Percentiles rank a stretch among this genome's conserved stretches.
These are phyloP conservation scores for Colletotrichum magnum DNA, from an alignment of 2,329 filamentous ascomycete genomes.

Conservation along the genomic window DNA sequence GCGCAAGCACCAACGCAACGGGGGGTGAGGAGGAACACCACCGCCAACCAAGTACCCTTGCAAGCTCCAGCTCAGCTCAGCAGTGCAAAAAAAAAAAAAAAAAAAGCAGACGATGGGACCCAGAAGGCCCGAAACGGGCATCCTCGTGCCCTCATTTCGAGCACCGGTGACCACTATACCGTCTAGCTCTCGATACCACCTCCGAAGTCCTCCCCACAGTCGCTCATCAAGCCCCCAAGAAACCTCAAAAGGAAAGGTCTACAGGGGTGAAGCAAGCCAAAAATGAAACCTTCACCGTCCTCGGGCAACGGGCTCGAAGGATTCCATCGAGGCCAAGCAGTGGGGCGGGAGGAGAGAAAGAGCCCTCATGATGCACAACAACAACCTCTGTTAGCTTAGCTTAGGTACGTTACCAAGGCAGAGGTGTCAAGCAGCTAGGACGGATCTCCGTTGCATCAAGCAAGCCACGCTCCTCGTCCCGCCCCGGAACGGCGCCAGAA, in stretches of 20 bases:
- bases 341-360: no score
- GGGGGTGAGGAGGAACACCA: no score
- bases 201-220: not conserved
- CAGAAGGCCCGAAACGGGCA: not conserved
- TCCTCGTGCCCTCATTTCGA: not conserved
- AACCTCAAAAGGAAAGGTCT: no score
- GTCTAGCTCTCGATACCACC: not conserved
- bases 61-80: not conserved
- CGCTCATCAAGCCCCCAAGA: no score
- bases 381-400: no score
- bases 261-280: no score
- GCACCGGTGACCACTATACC: not conserved
- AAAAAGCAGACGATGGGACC: not conserved
- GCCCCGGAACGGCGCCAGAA: not conserved
- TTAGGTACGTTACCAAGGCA: no score
- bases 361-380: not conserved
- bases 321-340: no score
- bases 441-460: slow-evolving; percentile 13
- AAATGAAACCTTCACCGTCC: no score
- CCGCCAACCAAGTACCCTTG: not conserved
- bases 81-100: not conserved
- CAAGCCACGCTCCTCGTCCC: not conserved
- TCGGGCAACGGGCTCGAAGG: no score
- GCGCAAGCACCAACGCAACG: not conserved
- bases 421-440: not conserved